Evolutionary conservation across 2,329 filamentous ascomycete genomes (phyloP).

Genomic region (Colletotrichum karsti): DNA sequence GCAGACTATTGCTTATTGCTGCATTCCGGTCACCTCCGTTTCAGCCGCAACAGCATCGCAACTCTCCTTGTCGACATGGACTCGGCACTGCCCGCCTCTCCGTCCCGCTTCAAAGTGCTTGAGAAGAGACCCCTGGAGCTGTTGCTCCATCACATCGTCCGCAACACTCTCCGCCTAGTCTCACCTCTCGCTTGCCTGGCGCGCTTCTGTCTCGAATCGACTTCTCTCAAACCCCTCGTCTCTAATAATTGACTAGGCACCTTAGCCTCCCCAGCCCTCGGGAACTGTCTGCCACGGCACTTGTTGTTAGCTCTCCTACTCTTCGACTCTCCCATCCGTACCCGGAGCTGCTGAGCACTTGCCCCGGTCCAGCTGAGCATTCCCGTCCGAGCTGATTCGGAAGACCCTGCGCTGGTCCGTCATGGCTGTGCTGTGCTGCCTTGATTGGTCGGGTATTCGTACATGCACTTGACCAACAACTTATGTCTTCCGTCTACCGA

Average conservation of each 20-base stretch:
- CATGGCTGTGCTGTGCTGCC: slow-evolving; percentile 10
- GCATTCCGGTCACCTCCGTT: neutral
- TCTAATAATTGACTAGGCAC: no score
- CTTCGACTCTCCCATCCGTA: neutral
- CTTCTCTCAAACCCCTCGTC: neutral
- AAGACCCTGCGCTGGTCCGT: neutral
- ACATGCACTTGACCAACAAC: no score
- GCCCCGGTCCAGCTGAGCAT: slow-evolving; percentile 16
- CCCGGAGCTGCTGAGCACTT: neutral
- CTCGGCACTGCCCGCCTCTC: no score
- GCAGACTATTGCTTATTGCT: neutral
- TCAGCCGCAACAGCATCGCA: neutral
- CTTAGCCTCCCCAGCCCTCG: neutral
- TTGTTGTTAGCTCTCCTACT: no score
- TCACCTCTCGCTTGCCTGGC: neutral
- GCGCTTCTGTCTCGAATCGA: neutral
- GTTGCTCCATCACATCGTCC: neutral
- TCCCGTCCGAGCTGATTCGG: neutral
- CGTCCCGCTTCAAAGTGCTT: no score
- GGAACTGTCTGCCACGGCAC: no score
- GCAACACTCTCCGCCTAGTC: neutral
- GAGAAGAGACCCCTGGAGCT: neutral
- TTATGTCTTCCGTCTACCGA: no score
- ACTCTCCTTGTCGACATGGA: neutral
- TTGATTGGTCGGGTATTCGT: no score